Evolutionary conservation across 179 eudicot genomes (phyloP).

Genomic region (Silene noctiflora): DNA sequence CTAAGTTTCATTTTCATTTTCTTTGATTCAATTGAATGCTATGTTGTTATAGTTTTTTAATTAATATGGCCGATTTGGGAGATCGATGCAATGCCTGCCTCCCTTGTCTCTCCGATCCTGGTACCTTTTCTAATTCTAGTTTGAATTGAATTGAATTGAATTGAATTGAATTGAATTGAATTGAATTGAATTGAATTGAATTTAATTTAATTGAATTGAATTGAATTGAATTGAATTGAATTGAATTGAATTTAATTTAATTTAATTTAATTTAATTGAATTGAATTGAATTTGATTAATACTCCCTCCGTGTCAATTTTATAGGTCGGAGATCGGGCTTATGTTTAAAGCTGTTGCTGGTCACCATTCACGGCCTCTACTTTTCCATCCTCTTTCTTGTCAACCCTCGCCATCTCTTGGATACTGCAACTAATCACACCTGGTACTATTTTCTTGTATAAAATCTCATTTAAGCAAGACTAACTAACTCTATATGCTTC

Average conservation of each 20-base stretch:
- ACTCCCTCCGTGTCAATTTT: background rate
- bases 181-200: too few species aligned
- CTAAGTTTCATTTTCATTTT: background rate
- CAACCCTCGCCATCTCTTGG: slow-evolving; percentile 46
- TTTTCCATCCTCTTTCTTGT: slow-evolving; percentile 48
- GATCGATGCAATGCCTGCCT: slow-evolving; percentile 51
- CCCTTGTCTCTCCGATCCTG: slow-evolving; percentile 93
- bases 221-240: too few species aligned
- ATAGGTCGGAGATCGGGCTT: slow-evolving; percentile 69
- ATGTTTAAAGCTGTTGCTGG: slow-evolving; percentile 59
- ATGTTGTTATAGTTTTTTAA: background rate
- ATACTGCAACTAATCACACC: slow-evolving; percentile 42
- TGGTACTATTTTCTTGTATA: slow-evolving; percentile 52
- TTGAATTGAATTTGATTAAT: too few species aligned
- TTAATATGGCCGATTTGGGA: slow-evolving; percentile 34
- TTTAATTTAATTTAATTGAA: too few species aligned
- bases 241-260: too few species aligned
- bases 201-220: too few species aligned
- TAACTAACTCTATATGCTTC: too few species aligned
- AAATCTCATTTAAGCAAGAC: too few species aligned
- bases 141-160: too few species aligned
- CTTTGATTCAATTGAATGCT: background rate
- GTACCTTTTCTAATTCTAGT: slow-evolving; percentile 12
- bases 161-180: too few species aligned
- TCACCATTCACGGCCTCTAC: slow-evolving; percentile 58